Percentiles rank a stretch among this genome's conserved stretches.
phyloP scores from a whole-genome alignment of 176 grass and related monocot species.

The Triticum aestivum region IWGSC_CS_RefSeq_v2.1 NC_057804.1:598204155-598204654 shows the following conservation, averaged over 20 bases:
- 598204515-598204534: constrained; percentile 8
- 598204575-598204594: neutral
- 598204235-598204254: constrained; percentile 78
- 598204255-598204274: constrained; percentile 65
- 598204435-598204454: neutral
- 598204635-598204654: constrained; percentile 57
- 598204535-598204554: neutral
- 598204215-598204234: constrained; percentile 70
- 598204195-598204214: constrained; percentile 61
- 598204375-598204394: constrained; percentile 57
- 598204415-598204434: constrained; percentile 48
- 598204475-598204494: neutral
- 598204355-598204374: constrained; percentile 45
- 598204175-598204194: constrained; percentile 62
- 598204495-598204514: constrained; percentile 14
- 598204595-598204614: constrained; percentile 17
- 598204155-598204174: constrained; percentile 68
- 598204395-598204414: constrained; percentile 72
- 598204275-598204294: constrained; percentile 57
- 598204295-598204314: constrained; percentile 49
- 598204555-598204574: neutral
- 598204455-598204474: neutral
- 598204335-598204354: constrained; percentile 67
- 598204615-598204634: constrained; percentile 55
- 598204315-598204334: constrained; percentile 72